These are phyloP conservation scores for Termitomyces sp. DNA, from an alignment of 768 basidiomycete genomes.

Conservation along the genomic window DNA sequence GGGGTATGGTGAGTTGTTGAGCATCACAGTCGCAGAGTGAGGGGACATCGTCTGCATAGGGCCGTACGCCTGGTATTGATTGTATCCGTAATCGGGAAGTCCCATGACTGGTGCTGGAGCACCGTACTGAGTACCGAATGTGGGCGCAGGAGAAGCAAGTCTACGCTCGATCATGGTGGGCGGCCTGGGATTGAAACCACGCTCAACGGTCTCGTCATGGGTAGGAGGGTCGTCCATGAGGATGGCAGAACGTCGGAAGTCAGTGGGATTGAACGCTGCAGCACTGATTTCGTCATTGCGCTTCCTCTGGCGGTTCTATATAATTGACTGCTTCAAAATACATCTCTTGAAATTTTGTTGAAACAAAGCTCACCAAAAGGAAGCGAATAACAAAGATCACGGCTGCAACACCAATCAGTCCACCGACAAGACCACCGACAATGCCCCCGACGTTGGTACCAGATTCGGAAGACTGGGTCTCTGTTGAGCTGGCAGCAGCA, in stretches of 20 bases:
- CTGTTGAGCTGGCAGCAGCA: slow-evolving; percentile 17
- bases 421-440: slow-evolving; percentile 44
- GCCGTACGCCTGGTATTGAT: slow-evolving; percentile 27
- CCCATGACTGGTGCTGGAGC: slow-evolving; percentile 21
- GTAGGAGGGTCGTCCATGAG: slow-evolving; percentile 53
- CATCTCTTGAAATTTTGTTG: background rate
- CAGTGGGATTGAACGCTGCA: slow-evolving; percentile 47
- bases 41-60: slow-evolving; percentile 34
- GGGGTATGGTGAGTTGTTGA: slow-evolving; percentile 11
- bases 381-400: slow-evolving; percentile 41
- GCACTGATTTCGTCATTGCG: slow-evolving; percentile 37
- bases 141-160: slow-evolving; percentile 28
- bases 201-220: slow-evolving; percentile 35
- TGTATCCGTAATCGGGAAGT: slow-evolving; percentile 17
- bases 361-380: slow-evolving; percentile 37
- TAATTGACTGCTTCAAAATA: slow-evolving; percentile 4
- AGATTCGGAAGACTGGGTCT: slow-evolving; percentile 12
- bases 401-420: slow-evolving; percentile 38
- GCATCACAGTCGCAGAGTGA: slow-evolving; percentile 24
- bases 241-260: slow-evolving; percentile 65
- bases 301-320: slow-evolving; percentile 36
- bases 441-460: slow-evolving; percentile 28
- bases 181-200: slow-evolving; percentile 51
- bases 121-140: slow-evolving; percentile 30
- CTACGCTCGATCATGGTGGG: slow-evolving; percentile 37